Evolutionary conservation across 495 filamentous ascomycete species (phyloP), one percentile per base, ranked within the genome.

Genomic region (Daldinia caldariorum): DNA sequence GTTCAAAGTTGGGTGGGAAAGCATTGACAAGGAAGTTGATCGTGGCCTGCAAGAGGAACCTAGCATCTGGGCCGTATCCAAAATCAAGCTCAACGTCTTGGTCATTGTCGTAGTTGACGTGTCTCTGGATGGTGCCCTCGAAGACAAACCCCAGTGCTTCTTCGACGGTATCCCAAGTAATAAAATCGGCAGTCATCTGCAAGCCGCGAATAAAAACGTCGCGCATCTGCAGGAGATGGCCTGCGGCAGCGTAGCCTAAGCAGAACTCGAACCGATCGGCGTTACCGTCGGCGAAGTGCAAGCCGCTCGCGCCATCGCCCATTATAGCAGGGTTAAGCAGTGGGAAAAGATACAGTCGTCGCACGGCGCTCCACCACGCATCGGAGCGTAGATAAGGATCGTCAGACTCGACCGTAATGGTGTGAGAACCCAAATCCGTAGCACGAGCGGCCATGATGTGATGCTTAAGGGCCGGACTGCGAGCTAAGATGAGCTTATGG

Each of bases 111-210:
- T 74, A 66, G 45, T 74, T 65, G 37, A 73, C 55, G 8, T 77
- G 69, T 37, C 66, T 71, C 47, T 70, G 68, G 31, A 61, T 59
- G 10, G 70, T 70, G 45, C 67, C 70, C 18, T 72, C 62, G 13
- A 76, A 61, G 49, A 76, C 61, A 58, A 82, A 83, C 54, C 74
- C 73, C 20, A 86, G 70, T 34, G 81, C 84, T 13, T 78, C 72
- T 61, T 88, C 87, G 10, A 89, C 59, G 3, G 85, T 89, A 6
- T 80, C 77, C 86, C 86, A 89, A 59, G 63, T 75, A 29, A 90
- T 65, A 18, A 84, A 77, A 20, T 77, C 74, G 45, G 67, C 69
- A 10, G 85, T 85, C 60, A 85, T 76, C 13, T 84, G 77, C 14
- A 86, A 55, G 13, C 83, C 85, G 8, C 80, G 74, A 13, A 75